A percentile compares a stretch with the other conserved stretches of the same genome.
Evolutionary conservation across 2,329 filamentous ascomycete species (phyloP).

Genomic region (Claviceps digitariae): DNA sequence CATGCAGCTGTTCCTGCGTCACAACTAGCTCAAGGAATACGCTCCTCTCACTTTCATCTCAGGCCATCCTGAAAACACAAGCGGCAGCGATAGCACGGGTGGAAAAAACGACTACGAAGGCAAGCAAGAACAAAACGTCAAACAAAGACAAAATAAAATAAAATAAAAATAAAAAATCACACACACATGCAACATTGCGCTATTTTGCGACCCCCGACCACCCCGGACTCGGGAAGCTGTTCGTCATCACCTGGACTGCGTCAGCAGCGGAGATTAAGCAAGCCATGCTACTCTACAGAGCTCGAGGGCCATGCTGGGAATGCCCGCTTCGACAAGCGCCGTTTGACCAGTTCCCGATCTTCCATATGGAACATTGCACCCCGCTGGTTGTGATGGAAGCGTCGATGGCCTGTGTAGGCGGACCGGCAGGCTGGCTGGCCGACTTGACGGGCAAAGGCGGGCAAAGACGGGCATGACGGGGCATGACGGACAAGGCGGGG

Average conservation of each 20-base stretch:
- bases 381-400: background rate
- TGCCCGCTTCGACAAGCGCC: background rate
- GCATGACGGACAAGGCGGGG: background rate
- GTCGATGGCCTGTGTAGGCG: background rate
- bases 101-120: background rate
- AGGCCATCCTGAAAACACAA: background rate
- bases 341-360: background rate
- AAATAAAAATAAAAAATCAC: background rate
- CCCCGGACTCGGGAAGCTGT: background rate
- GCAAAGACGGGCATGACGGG: too few species aligned
- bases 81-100: background rate
- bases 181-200: too few species aligned
- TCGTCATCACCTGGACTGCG: background rate
- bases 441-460: background rate
- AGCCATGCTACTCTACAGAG: background rate
- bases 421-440: background rate
- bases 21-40: background rate
- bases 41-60: background rate
- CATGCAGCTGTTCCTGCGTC: slow-evolving; percentile 3
- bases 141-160: background rate
- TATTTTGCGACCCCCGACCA: too few species aligned
- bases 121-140: background rate
- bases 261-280: background rate
- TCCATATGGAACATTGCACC: background rate
- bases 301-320: background rate